Evolutionary conservation across 2,329 filamentous ascomycete genomes (phyloP).

Genomic region (Diaporthe eres): DNA sequence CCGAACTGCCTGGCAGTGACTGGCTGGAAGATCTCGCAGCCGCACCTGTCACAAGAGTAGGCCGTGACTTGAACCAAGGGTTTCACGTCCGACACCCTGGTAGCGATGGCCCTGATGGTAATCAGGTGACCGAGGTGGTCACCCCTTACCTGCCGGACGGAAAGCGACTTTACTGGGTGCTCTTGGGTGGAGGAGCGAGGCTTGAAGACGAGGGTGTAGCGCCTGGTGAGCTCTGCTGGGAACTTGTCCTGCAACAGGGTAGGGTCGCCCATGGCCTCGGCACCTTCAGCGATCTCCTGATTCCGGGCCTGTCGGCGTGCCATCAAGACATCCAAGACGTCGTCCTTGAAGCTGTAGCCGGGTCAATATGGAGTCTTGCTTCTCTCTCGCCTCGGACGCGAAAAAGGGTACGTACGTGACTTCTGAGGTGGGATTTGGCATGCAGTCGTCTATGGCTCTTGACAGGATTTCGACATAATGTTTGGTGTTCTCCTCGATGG

Average conservation of each 20-base stretch:
- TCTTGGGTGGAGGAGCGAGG: conserved; percentile 82
- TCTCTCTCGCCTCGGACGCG: neutral
- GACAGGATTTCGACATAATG: conserved; percentile 96
- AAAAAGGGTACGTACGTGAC: conserved; percentile 71
- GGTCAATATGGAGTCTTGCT: conserved; percentile 47
- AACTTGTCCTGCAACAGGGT: conserved; percentile 82
- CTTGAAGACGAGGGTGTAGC: conserved; percentile 97
- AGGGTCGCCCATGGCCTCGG: conserved; percentile 75
- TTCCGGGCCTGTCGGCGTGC: conserved; percentile 90
- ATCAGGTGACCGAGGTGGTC: conserved; percentile 95
- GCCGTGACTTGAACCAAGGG: conserved; percentile 97
- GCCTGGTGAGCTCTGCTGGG: conserved; percentile 89
- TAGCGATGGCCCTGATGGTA: conserved; percentile 93
- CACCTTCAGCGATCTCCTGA: conserved; percentile 78
- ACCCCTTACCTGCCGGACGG: conserved; percentile 93
- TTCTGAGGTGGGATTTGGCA: conserved; percentile 84
- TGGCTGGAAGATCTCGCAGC: conserved; percentile 97
- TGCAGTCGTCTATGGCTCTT: conserved; percentile 86
- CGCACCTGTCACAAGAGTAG: conserved; percentile 96
- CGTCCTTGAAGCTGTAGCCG: conserved; percentile 88
- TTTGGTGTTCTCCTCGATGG: conserved; percentile 90
- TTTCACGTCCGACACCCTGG: conserved; percentile 97
- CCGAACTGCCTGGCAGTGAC: conserved; percentile 92
- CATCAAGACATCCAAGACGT: conserved; percentile 97
- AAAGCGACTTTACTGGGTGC: conserved; percentile 75